A percentile compares a stretch with the other conserved stretches of the same genome.
Conservation (phyloP, 2,329 filamentous ascomycete species). For the Xylariaceae sp. region DNA sequence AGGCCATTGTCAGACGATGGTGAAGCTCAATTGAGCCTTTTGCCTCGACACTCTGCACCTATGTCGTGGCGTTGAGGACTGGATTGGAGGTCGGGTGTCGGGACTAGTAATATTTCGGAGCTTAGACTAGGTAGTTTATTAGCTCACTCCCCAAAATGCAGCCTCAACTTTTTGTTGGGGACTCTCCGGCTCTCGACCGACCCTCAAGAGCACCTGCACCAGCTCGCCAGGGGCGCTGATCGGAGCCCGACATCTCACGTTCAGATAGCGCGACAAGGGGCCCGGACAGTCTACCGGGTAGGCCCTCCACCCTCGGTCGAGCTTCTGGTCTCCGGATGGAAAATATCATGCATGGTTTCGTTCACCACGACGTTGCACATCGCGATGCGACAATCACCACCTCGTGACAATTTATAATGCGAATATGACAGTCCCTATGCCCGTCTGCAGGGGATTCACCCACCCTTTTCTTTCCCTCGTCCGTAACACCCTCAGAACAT, state of each 20-base stretch:
- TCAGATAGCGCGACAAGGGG: too few relatives aligned
- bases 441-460: conserved; percentile 29
- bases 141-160: conserved; percentile 2
- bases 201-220: background rate
- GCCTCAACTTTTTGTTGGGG: conserved; percentile 25
- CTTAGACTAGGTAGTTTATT: conserved; percentile 22
- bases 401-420: background rate
- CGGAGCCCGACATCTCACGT: background rate
- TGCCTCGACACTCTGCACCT: conserved; percentile 3
- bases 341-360: too few relatives aligned
- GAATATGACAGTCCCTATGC: conserved; percentile 21
- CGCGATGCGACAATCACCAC: too few relatives aligned
- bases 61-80: background rate
- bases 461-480: conserved; percentile 27
- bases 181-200: conserved; percentile 27
- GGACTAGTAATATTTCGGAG: conserved; percentile 17
- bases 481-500: conserved; percentile 23
- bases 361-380: too few relatives aligned
- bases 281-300: too few relatives aligned
- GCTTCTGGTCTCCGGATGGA: too few relatives aligned
- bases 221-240: conserved; percentile 3
- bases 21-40: conserved; percentile 32
- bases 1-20: conserved; percentile 55
- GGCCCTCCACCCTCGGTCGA: too few relatives aligned
- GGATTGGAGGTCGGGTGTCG: conserved; percentile 4